Conservation (phyloP, 345 rosid species). For the Cardamine resedifolia region DNA sequence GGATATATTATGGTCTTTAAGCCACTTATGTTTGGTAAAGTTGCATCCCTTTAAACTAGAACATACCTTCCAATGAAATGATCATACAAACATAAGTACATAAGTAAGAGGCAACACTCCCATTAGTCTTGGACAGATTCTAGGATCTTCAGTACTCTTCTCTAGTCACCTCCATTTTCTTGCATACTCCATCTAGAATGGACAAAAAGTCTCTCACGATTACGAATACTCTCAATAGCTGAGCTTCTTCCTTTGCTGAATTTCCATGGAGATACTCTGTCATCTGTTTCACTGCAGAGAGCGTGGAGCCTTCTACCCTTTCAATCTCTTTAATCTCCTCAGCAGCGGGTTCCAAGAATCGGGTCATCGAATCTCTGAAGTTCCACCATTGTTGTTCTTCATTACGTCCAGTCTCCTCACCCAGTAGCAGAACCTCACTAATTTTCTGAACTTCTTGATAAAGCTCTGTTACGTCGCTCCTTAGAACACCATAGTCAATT, state of each 20-base stretch:
- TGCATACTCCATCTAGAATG: slow-evolving; percentile 71
- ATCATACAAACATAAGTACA: slow-evolving; percentile 29
- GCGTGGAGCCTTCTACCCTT: slow-evolving; percentile 42
- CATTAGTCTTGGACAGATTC: slow-evolving; percentile 7
- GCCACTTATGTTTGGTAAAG: not conserved
- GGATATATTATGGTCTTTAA: too few relatives aligned
- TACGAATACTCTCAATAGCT: slow-evolving; percentile 64
- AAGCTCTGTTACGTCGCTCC: not conserved
- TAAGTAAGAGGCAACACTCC: slow-evolving; percentile 10
- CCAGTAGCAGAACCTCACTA: slow-evolving; percentile 43
- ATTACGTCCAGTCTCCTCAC: slow-evolving; percentile 30
- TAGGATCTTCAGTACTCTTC: slow-evolving; percentile 9
- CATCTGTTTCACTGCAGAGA: slow-evolving; percentile 58
- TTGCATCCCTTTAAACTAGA: not conserved
- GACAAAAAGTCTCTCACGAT: slow-evolving; percentile 75
- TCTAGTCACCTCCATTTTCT: slow-evolving; percentile 66
- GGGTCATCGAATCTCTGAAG: slow-evolving; percentile 58
- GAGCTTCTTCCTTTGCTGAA: slow-evolving; percentile 60
- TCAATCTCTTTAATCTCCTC: slow-evolving; percentile 47
- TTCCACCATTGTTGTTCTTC: slow-evolving; percentile 30
- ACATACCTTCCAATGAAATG: too few relatives aligned
- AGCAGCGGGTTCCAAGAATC: slow-evolving; percentile 57
- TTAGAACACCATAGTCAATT: slow-evolving; percentile 24
- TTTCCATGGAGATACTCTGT: slow-evolving; percentile 83
- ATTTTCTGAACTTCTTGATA: slow-evolving; percentile 50